Evolutionary conservation across 306 rosid genomes (phyloP).

Genomic region (Gastrolobium villosum): DNA sequence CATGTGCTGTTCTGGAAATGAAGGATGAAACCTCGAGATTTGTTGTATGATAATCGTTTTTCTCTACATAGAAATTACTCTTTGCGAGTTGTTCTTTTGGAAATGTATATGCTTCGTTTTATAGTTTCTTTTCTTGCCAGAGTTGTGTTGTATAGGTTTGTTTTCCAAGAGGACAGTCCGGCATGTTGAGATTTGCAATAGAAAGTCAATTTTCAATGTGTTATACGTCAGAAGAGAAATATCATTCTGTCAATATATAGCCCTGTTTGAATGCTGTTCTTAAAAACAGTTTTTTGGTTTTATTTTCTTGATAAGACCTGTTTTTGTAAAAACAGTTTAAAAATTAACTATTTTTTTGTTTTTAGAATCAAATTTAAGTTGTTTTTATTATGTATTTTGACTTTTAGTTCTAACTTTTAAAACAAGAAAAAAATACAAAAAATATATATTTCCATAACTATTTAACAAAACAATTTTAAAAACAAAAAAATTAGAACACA

Average conservation of each 20-base stretch:
- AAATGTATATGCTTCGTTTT: constrained; percentile 20
- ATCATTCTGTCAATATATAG: background rate
- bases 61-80: constrained; percentile 21
- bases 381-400: no score
- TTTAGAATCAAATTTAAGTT: no score
- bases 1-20: constrained; percentile 55
- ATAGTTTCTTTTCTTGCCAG: constrained; percentile 18
- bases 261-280: no score
- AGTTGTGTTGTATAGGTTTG: background rate
- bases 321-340: no score
- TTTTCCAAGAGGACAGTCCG: constrained; percentile 13
- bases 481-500: no score
- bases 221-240: constrained; percentile 13
- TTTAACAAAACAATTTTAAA: no score
- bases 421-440: no score
- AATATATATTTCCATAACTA: no score
- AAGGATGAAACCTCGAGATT: constrained; percentile 32
- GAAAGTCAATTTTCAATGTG: constrained; percentile 34
- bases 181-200: constrained; percentile 31
- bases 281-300: no score
- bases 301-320: no score
- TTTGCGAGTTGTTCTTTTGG: background rate
- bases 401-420: no score
- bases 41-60: constrained; percentile 22
- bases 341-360: no score